Evolutionary conservation across 2,329 filamentous ascomycete genomes (phyloP).

Genomic region (Xylariaceae sp.): DNA sequence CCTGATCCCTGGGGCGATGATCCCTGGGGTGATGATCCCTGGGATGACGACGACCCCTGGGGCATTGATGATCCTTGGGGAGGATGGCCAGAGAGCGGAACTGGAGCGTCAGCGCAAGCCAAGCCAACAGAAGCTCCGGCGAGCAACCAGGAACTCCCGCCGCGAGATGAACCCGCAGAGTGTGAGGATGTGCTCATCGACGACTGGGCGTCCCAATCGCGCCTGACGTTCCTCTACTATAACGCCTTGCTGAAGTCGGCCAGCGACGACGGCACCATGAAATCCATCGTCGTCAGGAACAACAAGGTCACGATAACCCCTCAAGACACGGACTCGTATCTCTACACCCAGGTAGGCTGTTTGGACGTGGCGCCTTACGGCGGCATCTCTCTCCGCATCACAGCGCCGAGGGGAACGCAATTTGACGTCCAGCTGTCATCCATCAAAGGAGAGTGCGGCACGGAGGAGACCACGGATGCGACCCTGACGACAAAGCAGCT

Average conservation of each 20-base stretch:
- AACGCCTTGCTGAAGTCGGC: conserved; percentile 59
- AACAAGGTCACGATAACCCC: conserved; percentile 56
- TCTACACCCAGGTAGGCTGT: conserved; percentile 61
- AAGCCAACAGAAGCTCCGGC: not conserved
- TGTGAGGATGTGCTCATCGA: conserved; percentile 55
- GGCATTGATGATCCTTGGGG: conserved; percentile 1
- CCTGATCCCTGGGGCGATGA: conserved; percentile 13
- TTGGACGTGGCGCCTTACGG: conserved; percentile 54
- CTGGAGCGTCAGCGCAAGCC: conserved; percentile 1
- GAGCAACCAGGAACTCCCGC: conserved; percentile 6
- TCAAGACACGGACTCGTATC: conserved; percentile 53
- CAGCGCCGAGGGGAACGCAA: conserved; percentile 53
- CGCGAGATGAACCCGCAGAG: conserved; percentile 14
- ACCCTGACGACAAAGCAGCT: conserved; percentile 51
- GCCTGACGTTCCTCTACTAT: conserved; percentile 62
- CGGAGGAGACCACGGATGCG: conserved; percentile 38
- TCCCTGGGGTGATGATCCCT: conserved; percentile 21
- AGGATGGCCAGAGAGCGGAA: conserved; percentile 2
- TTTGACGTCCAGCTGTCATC: conserved; percentile 56
- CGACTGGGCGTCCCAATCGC: conserved; percentile 64
- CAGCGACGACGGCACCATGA: conserved; percentile 61
- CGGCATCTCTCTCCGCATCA: conserved; percentile 59
- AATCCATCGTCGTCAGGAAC: conserved; percentile 55
- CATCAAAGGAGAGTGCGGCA: conserved; percentile 46
- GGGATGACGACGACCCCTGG: conserved; percentile 7